These are phyloP conservation scores for Myotisia sp. DNA, from an alignment of 2,329 filamentous ascomycete genomes.

Conservation along the genomic window DNA sequence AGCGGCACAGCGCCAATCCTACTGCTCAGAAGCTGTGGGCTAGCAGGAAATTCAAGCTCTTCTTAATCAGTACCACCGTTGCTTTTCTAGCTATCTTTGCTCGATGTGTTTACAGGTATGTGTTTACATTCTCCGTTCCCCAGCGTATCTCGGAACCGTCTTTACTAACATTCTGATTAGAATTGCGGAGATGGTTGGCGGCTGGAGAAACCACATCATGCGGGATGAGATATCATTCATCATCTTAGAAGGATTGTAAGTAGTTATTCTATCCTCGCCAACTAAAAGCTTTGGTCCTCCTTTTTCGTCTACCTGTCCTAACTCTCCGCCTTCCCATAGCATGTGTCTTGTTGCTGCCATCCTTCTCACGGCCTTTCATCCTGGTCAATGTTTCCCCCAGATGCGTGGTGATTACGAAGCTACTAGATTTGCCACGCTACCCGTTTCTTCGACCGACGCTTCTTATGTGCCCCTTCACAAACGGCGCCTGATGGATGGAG, in stretches of 20 bases:
- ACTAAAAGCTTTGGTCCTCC: too few relatives aligned
- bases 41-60: constrained; percentile 14
- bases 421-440: background rate
- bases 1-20: constrained; percentile 9
- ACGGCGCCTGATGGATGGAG: constrained; percentile 1
- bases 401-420: constrained; percentile 3
- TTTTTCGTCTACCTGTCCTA: background rate
- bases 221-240: constrained; percentile 35
- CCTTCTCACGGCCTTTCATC: constrained; percentile 41
- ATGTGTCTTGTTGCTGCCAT: constrained; percentile 38
- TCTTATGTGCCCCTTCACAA: constrained; percentile 1
- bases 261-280: too few relatives aligned
- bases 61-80: constrained; percentile 17
- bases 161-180: constrained; percentile 15
- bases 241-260: constrained; percentile 35
- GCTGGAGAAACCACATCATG: constrained; percentile 35
- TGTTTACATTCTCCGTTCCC: background rate
- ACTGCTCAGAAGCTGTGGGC: constrained; percentile 3
- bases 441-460: background rate
- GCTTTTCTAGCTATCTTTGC: constrained; percentile 26
- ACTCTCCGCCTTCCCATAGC: constrained; percentile 14
- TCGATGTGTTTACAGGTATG: constrained; percentile 33
- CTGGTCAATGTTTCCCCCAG: constrained; percentile 42
- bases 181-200: constrained; percentile 38
- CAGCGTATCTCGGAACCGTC: too few relatives aligned